These are phyloP conservation scores for Galerina marginata DNA, from an alignment of 768 basidiomycete genomes.

Conservation along the genomic window DNA sequence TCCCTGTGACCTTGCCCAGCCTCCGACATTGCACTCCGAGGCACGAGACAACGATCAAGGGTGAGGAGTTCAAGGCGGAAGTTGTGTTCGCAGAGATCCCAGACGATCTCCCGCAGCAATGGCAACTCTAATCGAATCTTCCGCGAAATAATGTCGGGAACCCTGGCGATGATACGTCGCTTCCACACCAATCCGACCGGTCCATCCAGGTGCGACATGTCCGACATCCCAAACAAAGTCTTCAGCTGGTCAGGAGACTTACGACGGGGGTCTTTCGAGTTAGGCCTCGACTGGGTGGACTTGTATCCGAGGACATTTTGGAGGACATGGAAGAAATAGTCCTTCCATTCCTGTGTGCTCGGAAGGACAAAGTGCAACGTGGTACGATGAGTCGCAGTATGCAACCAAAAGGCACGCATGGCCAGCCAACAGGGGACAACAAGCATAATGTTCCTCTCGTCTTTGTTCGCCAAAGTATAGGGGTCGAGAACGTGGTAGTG, in stretches of 20 bases:
- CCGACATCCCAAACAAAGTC: not conserved
- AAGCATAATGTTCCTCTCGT: not conserved
- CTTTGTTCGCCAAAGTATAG: not conserved
- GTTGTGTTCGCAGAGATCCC: conserved; percentile 21
- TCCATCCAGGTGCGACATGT: too few relatives aligned
- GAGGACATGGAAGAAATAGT: not conserved
- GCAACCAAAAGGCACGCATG: not conserved
- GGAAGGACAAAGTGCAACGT: not conserved
- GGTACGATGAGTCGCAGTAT: not conserved
- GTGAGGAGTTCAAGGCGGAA: conserved; percentile 16
- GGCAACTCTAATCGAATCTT: not conserved
- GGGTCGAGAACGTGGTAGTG: not conserved
- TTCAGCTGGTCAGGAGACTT: not conserved
- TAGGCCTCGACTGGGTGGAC: not conserved
- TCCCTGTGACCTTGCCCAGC: not conserved
- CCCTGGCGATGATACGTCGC: not conserved
- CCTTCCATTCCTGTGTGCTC: not conserved
- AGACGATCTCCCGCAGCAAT: conserved; percentile 9
- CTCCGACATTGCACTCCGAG: not conserved
- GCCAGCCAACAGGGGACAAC: not conserved
- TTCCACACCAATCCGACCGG: too few relatives aligned
- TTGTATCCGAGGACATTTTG: too few relatives aligned
- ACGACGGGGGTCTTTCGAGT: not conserved
- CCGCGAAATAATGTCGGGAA: not conserved
- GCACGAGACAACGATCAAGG: conserved; percentile 11